Conservation (phyloP, 352 stramenopile genomes). For the Thalassiosira exigua region DNA sequence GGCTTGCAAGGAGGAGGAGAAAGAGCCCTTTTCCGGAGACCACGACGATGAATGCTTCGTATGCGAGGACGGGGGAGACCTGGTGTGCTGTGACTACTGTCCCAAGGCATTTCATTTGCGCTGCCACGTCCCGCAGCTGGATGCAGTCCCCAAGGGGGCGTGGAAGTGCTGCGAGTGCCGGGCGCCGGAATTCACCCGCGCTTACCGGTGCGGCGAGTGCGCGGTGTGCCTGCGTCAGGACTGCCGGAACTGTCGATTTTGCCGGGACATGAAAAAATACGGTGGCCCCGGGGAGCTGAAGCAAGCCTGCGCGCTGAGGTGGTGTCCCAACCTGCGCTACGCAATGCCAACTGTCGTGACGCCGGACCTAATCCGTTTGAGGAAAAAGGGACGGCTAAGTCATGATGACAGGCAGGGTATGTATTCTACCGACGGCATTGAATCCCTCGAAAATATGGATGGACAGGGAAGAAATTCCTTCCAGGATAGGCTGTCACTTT, state of each 20-base stretch:
- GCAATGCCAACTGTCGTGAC: too few species aligned
- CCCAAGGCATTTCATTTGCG: conserved; percentile 13
- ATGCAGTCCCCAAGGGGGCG: conserved; percentile 1
- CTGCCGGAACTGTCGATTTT: conserved; percentile 16
- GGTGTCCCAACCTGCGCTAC: too few species aligned
- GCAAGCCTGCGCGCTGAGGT: too few species aligned
- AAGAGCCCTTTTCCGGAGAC: too few species aligned
- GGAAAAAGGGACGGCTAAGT: too few species aligned
- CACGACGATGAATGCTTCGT: background rate
- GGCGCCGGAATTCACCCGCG: background rate
- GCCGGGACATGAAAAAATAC: conserved; percentile 3
- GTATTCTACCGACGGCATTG: too few species aligned
- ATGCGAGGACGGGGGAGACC: conserved; percentile 1
- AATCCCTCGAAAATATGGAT: too few species aligned
- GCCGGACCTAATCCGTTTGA: too few species aligned
- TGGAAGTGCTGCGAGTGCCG: conserved; percentile 20
- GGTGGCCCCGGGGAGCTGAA: background rate
- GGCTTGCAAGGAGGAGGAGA: too few species aligned
- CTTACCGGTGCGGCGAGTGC: conserved; percentile 19
- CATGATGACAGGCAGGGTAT: too few species aligned
- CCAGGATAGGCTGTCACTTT: too few species aligned
- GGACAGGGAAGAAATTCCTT: too few species aligned
- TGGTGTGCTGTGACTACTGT: conserved; percentile 26
- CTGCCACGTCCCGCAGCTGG: conserved; percentile 18
- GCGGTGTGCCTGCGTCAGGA: background rate